A percentile compares a stretch with the other conserved stretches of the same genome.
phyloP scores from a whole-genome alignment of 164 flowering plant genomes.

The Warburgia ugandensis region DNA sequence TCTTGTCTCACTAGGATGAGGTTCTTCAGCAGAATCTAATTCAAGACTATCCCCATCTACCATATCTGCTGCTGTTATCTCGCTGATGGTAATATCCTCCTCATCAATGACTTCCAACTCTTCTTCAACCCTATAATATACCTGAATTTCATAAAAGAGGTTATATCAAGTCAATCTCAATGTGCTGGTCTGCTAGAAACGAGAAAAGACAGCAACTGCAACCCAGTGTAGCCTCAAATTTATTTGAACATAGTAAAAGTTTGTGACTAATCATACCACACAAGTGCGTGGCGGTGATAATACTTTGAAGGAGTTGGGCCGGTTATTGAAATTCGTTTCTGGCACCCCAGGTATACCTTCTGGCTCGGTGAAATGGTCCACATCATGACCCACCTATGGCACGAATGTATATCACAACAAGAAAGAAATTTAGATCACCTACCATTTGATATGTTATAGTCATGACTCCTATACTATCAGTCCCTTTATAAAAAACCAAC shows the following conservation, averaged over 20 bases:
- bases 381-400: constrained; percentile 74
- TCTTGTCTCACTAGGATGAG: neutral
- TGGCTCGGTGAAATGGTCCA: constrained; percentile 89
- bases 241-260: neutral
- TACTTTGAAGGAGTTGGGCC: constrained; percentile 88
- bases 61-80: constrained; percentile 5
- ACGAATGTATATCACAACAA: neutral
- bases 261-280: constrained; percentile 45
- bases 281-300: constrained; percentile 89
- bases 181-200: neutral
- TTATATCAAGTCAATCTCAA: neutral
- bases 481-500: no score
- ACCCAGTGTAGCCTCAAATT: neutral
- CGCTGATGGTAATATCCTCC: neutral
- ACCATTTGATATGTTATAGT: no score
- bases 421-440: no score
- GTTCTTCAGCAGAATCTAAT: constrained; percentile 8
- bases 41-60: constrained; percentile 11
- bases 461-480: no score
- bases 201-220: neutral
- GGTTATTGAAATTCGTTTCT: constrained; percentile 93
- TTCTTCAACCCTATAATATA: constrained; percentile 50
- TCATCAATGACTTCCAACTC: constrained; percentile 11
- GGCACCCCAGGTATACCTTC: constrained; percentile 96
- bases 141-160: constrained; percentile 24